phyloP scores from a whole-genome alignment of 1,284 basidiomycete genomes.

The Leccinum proliferum region DNA sequence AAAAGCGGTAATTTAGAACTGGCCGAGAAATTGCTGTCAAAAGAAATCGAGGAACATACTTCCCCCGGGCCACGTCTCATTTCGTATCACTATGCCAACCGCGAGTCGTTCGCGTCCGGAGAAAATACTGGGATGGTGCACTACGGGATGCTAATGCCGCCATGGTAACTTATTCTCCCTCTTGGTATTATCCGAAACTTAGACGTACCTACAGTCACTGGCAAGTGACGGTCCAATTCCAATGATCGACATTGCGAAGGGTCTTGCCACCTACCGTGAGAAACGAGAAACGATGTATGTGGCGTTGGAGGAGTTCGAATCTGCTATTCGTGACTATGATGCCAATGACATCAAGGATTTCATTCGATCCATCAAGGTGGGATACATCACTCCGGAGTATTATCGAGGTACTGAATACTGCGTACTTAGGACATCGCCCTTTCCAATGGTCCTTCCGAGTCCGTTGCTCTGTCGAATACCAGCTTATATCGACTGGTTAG shows the following conservation, averaged over 20 bases:
- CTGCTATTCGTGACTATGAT: not conserved
- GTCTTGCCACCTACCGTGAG: not conserved
- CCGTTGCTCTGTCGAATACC: not conserved
- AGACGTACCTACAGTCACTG: not conserved
- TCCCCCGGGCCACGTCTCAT: too few species aligned
- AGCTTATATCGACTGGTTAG: not conserved
- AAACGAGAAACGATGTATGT: not conserved
- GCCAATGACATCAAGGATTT: not conserved
- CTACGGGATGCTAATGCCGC: too few species aligned
- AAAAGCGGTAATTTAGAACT: not conserved
- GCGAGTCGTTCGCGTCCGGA: too few species aligned
- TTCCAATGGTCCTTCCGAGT: not conserved
- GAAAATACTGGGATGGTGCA: too few species aligned
- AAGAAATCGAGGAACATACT: not conserved
- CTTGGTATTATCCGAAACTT: too few species aligned
- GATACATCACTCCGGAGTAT: not conserved
- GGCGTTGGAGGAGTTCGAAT: not conserved
- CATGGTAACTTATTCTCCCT: too few species aligned
- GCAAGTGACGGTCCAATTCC: not conserved
- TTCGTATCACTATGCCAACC: too few species aligned
- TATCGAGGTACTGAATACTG: not conserved
- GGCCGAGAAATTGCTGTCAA: constrained; percentile 1
- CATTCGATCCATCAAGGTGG: not conserved
- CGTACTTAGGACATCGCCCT: not conserved
- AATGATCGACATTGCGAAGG: constrained; percentile 3